Evolutionary conservation across 2,329 filamentous ascomycete species (phyloP).

Genomic region (Neofusicoccum cordaticola): DNA sequence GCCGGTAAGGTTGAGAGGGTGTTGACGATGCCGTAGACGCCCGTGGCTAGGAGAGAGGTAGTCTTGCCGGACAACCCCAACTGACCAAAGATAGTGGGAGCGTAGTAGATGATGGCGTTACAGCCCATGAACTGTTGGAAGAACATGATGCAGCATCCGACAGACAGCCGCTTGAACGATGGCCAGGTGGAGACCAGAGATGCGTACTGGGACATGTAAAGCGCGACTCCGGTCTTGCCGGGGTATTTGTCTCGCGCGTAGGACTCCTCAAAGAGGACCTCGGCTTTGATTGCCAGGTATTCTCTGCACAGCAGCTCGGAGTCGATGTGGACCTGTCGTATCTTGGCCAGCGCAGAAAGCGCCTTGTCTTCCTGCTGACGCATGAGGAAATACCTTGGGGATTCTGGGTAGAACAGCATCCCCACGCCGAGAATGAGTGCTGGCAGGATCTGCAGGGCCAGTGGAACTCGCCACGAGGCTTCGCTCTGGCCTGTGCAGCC

Average conservation of each 20-base stretch:
- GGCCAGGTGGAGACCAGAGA: slow-evolving; percentile 36
- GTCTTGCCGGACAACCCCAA: slow-evolving; percentile 35
- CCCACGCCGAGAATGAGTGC: slow-evolving; percentile 67
- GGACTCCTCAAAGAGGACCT: slow-evolving; percentile 19
- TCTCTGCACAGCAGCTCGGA: slow-evolving; percentile 72
- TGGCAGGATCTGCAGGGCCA: slow-evolving; percentile 74
- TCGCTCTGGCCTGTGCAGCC: neutral
- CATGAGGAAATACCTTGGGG: slow-evolving; percentile 77
- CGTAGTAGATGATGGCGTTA: slow-evolving; percentile 47
- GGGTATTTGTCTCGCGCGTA: slow-evolving; percentile 32
- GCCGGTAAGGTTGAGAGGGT: slow-evolving; percentile 53
- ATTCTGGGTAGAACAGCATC: slow-evolving; percentile 74
- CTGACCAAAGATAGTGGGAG: slow-evolving; percentile 46
- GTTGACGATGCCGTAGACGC: slow-evolving; percentile 58
- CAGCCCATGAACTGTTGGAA: slow-evolving; percentile 51
- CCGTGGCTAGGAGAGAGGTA: slow-evolving; percentile 45
- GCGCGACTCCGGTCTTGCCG: neutral
- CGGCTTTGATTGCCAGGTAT: slow-evolving; percentile 25
- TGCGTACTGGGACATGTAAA: slow-evolving; percentile 26
- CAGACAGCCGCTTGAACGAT: slow-evolving; percentile 6
- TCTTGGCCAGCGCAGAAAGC: slow-evolving; percentile 56
- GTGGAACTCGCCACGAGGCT: slow-evolving; percentile 69
- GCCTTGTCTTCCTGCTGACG: slow-evolving; percentile 65
- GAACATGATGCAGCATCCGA: slow-evolving; percentile 8
- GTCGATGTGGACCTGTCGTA: slow-evolving; percentile 67